Evolutionary conservation across 805 yeast species (phyloP), one percentile per base, ranked within the genome.

Genomic region (Zygotorulaspora chibaensis): DNA sequence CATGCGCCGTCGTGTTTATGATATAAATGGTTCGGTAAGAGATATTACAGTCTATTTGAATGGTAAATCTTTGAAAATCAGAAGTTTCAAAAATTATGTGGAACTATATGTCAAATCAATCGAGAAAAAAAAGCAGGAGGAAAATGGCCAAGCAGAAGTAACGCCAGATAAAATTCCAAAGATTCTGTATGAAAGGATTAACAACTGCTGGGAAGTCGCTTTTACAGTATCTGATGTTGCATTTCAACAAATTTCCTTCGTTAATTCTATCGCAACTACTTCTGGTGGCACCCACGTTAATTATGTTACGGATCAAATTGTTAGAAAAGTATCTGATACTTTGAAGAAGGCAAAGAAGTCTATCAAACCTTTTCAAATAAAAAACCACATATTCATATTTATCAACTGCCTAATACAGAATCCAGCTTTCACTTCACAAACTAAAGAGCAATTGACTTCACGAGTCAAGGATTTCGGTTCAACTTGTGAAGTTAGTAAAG

Each of bases 341-440:
- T 71, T 90, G 52, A 87, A 83, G 63, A 87, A 84, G 67, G 83
- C 79, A 58, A 80, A 80, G 49, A 81, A 88, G 12, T 81, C 80
- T 67, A 79, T 93, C 48, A 87, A 84, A 57, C 93, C 96, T 2
- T 83, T 83, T 56, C 98, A 93, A 67, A 85, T 93, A 47, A 82
- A 83, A 61, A 88, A 83, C 67, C 84, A 89, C 65, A 86, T 93
- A 83, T 93, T 93, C 58, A 59, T 93, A 29, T 93, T 93, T 58
- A 73, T 93, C 51, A 93, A 93, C 66, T 88, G 96, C 75, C 73
- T 90, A 56, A 82, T 93, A 67, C 96, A 89, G 62, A 93, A 93
- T 57, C 99, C 99, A 0, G 95, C 98, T 0, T 93, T 93, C 64
- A 89, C 97, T 0, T 90, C 98, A 0, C 99, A 93, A 69, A 93